phyloP scores from a whole-genome alignment of 345 rosid genomes.

The Noccaea caerulescens region DNA sequence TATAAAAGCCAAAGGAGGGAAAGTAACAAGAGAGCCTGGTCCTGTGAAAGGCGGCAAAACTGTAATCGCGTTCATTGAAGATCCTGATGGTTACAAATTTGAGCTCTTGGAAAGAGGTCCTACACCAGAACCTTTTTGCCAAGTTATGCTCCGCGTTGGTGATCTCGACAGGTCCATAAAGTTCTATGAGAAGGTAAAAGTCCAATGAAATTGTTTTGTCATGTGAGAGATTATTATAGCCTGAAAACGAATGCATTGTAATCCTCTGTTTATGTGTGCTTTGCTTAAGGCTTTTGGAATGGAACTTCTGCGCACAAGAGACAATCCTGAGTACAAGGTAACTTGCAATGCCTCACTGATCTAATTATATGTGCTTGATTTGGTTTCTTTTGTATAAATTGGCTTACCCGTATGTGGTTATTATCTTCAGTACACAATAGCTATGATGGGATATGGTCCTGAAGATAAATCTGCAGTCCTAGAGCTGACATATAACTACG shows the following conservation, averaged over 20 bases:
- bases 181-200: slow-evolving; percentile 89
- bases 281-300: slow-evolving; percentile 84
- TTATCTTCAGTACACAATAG: slow-evolving; percentile 64
- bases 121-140: slow-evolving; percentile 97
- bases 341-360: slow-evolving; percentile 6
- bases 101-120: slow-evolving; percentile 96
- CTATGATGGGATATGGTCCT: slow-evolving; percentile 94
- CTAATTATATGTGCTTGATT: not conserved
- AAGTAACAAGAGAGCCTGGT: slow-evolving; percentile 89
- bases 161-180: slow-evolving; percentile 90
- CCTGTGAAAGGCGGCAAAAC: slow-evolving; percentile 94
- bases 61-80: slow-evolving; percentile 90
- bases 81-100: slow-evolving; percentile 97
- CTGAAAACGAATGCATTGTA: slow-evolving; percentile 16
- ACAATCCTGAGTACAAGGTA: slow-evolving; percentile 96
- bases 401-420: not conserved
- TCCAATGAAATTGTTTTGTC: not conserved
- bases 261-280: slow-evolving; percentile 26
- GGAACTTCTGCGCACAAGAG: slow-evolving; percentile 92
- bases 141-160: slow-evolving; percentile 99
- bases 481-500: slow-evolving; percentile 94
- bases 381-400: not conserved
- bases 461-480: slow-evolving; percentile 84
- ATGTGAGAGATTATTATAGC: not conserved
- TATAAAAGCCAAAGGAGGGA: slow-evolving; percentile 90